Evolutionary conservation across 345 rosid species (phyloP).

Genomic region (Pistacia atlantica): DNA sequence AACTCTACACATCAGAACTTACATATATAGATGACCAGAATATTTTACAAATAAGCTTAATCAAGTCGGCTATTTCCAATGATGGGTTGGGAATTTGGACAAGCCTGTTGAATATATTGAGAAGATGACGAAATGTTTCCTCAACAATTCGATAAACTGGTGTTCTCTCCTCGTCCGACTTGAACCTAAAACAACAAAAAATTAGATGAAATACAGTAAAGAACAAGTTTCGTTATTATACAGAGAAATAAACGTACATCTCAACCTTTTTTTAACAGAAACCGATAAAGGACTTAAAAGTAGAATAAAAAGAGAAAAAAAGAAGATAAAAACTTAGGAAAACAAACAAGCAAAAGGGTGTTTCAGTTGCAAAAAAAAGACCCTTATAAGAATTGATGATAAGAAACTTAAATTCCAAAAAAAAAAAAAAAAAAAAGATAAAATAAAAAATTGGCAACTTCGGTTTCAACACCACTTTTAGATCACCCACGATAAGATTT

Average conservation of each 20-base stretch:
- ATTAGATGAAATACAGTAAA: neutral
- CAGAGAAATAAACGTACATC: neutral
- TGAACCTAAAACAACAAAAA: conserved; percentile 62
- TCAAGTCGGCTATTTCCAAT: conserved; percentile 83
- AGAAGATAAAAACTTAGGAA: neutral
- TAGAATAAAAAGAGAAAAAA: no score
- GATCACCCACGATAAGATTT: no score
- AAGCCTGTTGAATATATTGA: conserved; percentile 77
- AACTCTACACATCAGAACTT: conserved; percentile 34
- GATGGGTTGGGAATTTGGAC: conserved; percentile 82
- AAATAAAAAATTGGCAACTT: no score
- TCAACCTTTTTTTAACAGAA: neutral
- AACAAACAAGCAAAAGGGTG: neutral
- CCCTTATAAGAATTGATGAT: neutral
- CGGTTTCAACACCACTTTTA: no score
- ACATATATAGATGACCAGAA: conserved; percentile 99
- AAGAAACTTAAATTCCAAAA: no score
- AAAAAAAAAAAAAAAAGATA: no score
- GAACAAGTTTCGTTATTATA: neutral
- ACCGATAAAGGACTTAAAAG: neutral
- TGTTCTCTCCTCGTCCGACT: conserved; percentile 94
- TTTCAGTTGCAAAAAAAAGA: neutral
- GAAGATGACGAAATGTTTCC: conserved; percentile 83
- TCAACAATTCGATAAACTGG: conserved; percentile 85
- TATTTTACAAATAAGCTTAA: conserved; percentile 96